These are phyloP conservation scores for Thymus quinquecostatus DNA, from an alignment of 257 asterid species.

Conservation along the genomic window DNA sequence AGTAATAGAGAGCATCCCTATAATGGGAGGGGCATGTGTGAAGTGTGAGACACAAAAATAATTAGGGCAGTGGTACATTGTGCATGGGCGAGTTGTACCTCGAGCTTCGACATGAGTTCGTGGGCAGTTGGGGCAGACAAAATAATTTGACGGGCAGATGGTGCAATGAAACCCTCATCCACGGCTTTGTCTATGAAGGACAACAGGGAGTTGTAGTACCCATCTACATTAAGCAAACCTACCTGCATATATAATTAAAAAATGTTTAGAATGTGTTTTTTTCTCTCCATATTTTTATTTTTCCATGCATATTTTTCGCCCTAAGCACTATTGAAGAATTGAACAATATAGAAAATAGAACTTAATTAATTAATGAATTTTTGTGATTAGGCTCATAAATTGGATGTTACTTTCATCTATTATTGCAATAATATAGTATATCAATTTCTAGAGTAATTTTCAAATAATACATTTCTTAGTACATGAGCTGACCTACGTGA, in stretches of 20 bases:
- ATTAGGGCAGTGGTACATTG: neutral
- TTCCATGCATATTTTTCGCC: neutral
- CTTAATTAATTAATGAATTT: too few species aligned
- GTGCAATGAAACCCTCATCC: constrained; percentile 83
- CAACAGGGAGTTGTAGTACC: constrained; percentile 87
- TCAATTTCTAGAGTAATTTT: too few species aligned
- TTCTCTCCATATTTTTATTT: neutral
- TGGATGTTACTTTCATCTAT: too few species aligned
- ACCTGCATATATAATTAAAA: constrained; percentile 50
- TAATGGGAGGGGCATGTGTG: constrained; percentile 19
- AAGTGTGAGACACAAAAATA: neutral
- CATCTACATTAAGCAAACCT: constrained; percentile 91
- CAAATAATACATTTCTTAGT: too few species aligned
- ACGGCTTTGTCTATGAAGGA: constrained; percentile 94
- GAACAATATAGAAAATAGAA: too few species aligned
- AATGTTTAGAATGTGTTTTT: too few species aligned
- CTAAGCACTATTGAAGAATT: too few species aligned
- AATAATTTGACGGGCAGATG: constrained; percentile 94
- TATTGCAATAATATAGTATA: too few species aligned
- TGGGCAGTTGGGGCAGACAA: constrained; percentile 93
- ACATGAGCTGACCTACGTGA: too few species aligned
- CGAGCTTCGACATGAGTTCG: constrained; percentile 86
- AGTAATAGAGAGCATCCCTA: neutral
- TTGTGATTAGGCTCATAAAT: too few species aligned
- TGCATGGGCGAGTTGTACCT: constrained; percentile 50